A percentile compares a stretch with the other conserved stretches of the same genome.
phyloP scores from a whole-genome alignment of 2,329 filamentous ascomycete genomes.

The Graphilbum sp. region DNA sequence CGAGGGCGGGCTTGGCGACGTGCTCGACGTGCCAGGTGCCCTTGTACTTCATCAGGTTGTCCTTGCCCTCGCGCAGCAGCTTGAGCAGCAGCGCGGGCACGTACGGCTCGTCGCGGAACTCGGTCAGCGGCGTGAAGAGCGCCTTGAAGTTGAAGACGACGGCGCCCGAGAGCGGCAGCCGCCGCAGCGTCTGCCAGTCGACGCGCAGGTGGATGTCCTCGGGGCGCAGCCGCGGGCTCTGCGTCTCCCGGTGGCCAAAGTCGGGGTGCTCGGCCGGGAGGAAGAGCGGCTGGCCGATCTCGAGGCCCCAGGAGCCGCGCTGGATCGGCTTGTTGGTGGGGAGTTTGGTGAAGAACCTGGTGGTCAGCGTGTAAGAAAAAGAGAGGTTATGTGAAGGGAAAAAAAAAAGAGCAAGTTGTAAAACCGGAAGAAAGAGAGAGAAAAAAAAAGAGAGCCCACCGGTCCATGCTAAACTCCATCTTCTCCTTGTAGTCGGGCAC shows the following conservation, averaged over 20 bases:
- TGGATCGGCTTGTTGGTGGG: slow-evolving; percentile 61
- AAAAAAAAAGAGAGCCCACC: slow-evolving; percentile 43
- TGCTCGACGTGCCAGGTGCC: slow-evolving; percentile 4
- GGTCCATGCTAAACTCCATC: slow-evolving; percentile 77
- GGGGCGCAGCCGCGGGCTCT: slow-evolving; percentile 20
- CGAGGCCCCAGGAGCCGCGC: slow-evolving; percentile 70
- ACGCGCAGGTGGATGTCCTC: slow-evolving; percentile 55
- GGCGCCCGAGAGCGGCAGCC: slow-evolving; percentile 58
- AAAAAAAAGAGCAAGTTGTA: neutral
- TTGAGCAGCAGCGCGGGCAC: slow-evolving; percentile 53
- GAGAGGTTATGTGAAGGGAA: too few species aligned
- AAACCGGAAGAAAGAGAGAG: neutral
- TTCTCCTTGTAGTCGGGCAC: slow-evolving; percentile 79
- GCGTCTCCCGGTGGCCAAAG: slow-evolving; percentile 17
- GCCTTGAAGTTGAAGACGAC: slow-evolving; percentile 84
- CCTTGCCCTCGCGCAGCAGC: slow-evolving; percentile 46
- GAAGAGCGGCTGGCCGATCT: slow-evolving; percentile 59
- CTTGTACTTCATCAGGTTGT: slow-evolving; percentile 6
- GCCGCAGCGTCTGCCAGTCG: slow-evolving; percentile 76
- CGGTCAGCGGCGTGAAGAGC: slow-evolving; percentile 57
- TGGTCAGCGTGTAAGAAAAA: neutral
- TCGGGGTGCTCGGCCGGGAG: slow-evolving; percentile 35
- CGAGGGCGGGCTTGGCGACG: neutral
- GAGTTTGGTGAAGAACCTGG: slow-evolving; percentile 33
- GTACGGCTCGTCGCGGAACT: slow-evolving; percentile 56